phyloP scores from a whole-genome alignment of 805 yeast genomes.

The Wickerhamomyces ciferrii region DNA sequence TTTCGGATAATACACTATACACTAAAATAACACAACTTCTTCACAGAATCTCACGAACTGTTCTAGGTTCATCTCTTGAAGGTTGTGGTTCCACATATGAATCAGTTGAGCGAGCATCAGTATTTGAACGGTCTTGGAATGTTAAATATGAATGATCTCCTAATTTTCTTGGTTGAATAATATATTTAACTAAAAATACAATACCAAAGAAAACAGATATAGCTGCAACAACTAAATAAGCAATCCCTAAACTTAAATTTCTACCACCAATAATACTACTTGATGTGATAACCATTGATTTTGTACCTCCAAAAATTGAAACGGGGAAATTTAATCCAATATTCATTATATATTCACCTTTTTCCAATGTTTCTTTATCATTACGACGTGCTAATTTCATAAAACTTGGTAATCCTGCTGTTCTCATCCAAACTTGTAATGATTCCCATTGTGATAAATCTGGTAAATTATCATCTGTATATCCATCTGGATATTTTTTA shows the following conservation, averaged over 20 bases:
- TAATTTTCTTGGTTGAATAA: slow-evolving; percentile 76
- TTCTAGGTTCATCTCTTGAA: slow-evolving; percentile 2
- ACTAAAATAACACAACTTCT: background rate
- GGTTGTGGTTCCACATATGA: slow-evolving; percentile 1
- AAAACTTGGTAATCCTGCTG: slow-evolving; percentile 89
- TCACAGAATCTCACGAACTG: slow-evolving; percentile 17
- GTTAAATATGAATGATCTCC: slow-evolving; percentile 74
- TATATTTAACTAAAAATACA: slow-evolving; percentile 72
- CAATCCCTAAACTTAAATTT: slow-evolving; percentile 76
- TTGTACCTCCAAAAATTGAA: slow-evolving; percentile 80
- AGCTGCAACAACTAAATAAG: slow-evolving; percentile 81
- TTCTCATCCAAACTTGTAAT: slow-evolving; percentile 96
- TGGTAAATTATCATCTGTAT: slow-evolving; percentile 77
- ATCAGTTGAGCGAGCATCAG: slow-evolving; percentile 5
- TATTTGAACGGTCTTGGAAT: slow-evolving; percentile 23
- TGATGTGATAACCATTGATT: slow-evolving; percentile 76
- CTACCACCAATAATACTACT: slow-evolving; percentile 84
- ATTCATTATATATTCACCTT: slow-evolving; percentile 67
- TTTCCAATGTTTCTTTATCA: slow-evolving; percentile 44
- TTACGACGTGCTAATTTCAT: slow-evolving; percentile 74
- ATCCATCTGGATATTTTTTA: slow-evolving; percentile 76
- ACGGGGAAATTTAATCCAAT: slow-evolving; percentile 82
- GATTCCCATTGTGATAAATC: slow-evolving; percentile 73
- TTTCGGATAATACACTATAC: background rate
- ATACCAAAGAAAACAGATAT: slow-evolving; percentile 66